A percentile compares a stretch with the other conserved stretches of the same genome.
These are phyloP conservation scores for Tricholoma saponaceum DNA, from an alignment of 768 basidiomycete genomes.

Conservation along the genomic window DNA sequence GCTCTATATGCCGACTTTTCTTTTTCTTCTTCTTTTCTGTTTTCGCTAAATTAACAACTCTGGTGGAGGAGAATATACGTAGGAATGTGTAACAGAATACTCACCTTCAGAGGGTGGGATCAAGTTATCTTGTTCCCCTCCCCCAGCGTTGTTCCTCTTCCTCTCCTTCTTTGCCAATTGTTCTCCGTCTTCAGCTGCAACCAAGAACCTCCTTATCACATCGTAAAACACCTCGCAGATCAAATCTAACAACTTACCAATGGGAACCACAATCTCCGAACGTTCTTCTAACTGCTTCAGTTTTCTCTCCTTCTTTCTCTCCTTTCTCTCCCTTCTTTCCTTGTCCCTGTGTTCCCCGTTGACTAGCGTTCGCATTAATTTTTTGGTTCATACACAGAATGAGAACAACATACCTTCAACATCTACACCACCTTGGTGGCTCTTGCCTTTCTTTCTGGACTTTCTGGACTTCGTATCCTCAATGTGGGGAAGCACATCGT, in stretches of 20 bases:
- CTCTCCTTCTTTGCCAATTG: slow-evolving; percentile 12
- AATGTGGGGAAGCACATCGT: slow-evolving; percentile 14
- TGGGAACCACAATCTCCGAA: slow-evolving; percentile 10
- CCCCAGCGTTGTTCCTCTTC: slow-evolving; percentile 3
- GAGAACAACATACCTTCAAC: slow-evolving; percentile 1
- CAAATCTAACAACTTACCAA: slow-evolving; percentile 15
- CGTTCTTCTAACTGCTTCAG: slow-evolving; percentile 8
- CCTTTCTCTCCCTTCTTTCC: slow-evolving; percentile 20
- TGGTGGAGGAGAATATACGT: background rate
- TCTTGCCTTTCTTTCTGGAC: slow-evolving; percentile 21
- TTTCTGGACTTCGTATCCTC: slow-evolving; percentile 21
- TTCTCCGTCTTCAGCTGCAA: slow-evolving; percentile 5
- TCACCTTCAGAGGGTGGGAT: background rate
- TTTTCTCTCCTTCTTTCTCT: slow-evolving; percentile 16
- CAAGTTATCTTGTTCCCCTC: background rate
- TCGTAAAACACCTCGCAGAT: background rate
- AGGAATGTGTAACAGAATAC: background rate
- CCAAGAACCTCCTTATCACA: background rate
- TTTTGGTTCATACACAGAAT: background rate
- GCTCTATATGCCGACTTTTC: slow-evolving; percentile 14
- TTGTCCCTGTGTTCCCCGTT: slow-evolving; percentile 18
- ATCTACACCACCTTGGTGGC: background rate
- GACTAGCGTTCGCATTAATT: slow-evolving; percentile 11
- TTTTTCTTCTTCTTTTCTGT: slow-evolving; percentile 27
- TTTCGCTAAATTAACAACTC: background rate